Evolutionary conservation across 106 monocot genomes (phyloP).

Genomic region (Dactylorhiza incarnata): DNA sequence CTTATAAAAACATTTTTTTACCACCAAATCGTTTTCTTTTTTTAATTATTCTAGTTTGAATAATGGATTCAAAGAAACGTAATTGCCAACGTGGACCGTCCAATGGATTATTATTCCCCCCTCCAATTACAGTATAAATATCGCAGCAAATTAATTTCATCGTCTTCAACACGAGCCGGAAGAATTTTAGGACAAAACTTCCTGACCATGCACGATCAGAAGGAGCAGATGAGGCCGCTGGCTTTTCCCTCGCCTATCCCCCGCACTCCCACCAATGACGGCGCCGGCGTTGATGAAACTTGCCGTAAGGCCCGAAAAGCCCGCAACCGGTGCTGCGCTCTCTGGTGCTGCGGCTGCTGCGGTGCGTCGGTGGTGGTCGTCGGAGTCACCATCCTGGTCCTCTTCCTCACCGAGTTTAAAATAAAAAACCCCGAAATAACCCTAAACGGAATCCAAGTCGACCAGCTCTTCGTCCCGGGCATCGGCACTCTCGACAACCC

Average conservation of each 20-base stretch:
- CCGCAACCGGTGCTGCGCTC: constrained; percentile 13
- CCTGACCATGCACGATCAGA: too few species aligned
- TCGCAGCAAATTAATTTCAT: too few species aligned
- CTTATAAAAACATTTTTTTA: too few species aligned
- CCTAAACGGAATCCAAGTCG: constrained; percentile 35
- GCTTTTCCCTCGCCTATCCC: neutral
- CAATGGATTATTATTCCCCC: too few species aligned
- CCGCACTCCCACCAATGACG: neutral
- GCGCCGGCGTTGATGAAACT: neutral
- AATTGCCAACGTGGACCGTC: too few species aligned
- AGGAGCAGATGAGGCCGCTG: too few species aligned
- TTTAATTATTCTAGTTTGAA: too few species aligned
- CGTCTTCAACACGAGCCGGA: too few species aligned
- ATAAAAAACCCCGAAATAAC: constrained; percentile 45
- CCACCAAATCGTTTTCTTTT: too few species aligned
- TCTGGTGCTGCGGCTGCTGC: constrained; percentile 47
- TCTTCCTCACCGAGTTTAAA: constrained; percentile 63
- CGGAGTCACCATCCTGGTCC: constrained; percentile 47
- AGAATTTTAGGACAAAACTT: too few species aligned
- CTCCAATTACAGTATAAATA: too few species aligned
- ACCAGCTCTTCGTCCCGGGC: constrained; percentile 6
- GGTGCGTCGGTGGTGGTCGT: constrained; percentile 23
- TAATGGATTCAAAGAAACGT: too few species aligned
- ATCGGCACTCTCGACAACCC: neutral
- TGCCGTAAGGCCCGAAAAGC: neutral